Conservation (phyloP, 495 filamentous ascomycete species). For the Penicillium nucicola region DNA sequence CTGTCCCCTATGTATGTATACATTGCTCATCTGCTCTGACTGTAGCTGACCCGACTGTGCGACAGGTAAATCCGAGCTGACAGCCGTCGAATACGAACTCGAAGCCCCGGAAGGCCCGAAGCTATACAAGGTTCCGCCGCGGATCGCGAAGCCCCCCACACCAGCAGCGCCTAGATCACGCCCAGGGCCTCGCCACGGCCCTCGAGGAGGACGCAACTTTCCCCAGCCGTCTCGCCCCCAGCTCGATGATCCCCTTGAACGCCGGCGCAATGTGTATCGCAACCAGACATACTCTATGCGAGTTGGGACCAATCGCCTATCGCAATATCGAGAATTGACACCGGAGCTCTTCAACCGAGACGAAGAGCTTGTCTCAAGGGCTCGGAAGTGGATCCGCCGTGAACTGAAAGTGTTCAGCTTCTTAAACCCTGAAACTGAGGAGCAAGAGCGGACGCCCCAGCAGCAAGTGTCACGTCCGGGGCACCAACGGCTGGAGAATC, state of each 20-base stretch:
- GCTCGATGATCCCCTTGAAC: conserved; percentile 58
- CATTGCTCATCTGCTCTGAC: not conserved
- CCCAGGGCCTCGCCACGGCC: conserved; percentile 9
- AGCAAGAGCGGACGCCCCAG: conserved; percentile 11
- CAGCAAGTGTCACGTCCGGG: conserved; percentile 30
- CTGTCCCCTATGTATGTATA: conserved; percentile 70
- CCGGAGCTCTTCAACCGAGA: conserved; percentile 62
- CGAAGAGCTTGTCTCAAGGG: conserved; percentile 70
- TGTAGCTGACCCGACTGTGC: conserved; percentile 11
- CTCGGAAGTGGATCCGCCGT: conserved; percentile 82
- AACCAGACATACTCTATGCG: conserved; percentile 76
- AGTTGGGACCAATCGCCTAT: conserved; percentile 79
- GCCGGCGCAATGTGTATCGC: conserved; percentile 73
- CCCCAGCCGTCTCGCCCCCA: conserved; percentile 23
- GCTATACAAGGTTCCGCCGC: conserved; percentile 45
- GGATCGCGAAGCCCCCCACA: conserved; percentile 4
- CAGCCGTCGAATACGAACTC: conserved; percentile 65
- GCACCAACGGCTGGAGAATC: conserved; percentile 35
- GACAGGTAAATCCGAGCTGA: conserved; percentile 59
- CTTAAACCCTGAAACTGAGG: conserved; percentile 45
- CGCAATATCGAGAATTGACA: conserved; percentile 72
- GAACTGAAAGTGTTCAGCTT: conserved; percentile 88
- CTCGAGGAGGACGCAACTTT: conserved; percentile 24
- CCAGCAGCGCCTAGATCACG: conserved; percentile 2
- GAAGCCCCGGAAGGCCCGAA: conserved; percentile 51